Evolutionary conservation across 148 eudicot genomes (phyloP).

Genomic region (Amaranthus cruentus): DNA sequence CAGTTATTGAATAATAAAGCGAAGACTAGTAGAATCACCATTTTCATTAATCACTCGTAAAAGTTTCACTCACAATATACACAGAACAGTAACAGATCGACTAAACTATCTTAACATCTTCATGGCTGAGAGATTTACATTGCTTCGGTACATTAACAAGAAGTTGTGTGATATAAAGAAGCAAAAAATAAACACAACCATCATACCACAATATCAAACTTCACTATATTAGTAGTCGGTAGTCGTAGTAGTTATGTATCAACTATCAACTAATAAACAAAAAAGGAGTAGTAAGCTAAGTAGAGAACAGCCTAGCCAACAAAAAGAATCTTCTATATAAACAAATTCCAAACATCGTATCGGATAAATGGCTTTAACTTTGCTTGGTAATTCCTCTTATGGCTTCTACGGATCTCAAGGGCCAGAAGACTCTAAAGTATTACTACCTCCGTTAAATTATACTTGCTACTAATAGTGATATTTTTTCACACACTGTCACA

Average conservation of each 20-base stretch:
- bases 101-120: constrained; percentile 3
- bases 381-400: neutral
- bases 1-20: neutral
- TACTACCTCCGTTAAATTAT: no score
- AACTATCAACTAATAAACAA: constrained; percentile 7
- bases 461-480: no score
- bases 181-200: neutral
- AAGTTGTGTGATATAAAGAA: constrained; percentile 2
- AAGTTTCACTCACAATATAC: constrained; percentile 13
- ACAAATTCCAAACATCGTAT: constrained; percentile 11
- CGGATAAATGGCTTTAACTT: neutral
- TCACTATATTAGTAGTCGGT: neutral
- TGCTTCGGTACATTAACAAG: neutral
- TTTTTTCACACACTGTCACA: no score
- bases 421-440: neutral
- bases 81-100: neutral
- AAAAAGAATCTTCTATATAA: constrained; percentile 17
- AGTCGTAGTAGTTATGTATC: constrained; percentile 9
- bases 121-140: constrained; percentile 6
- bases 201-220: constrained; percentile 8
- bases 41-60: constrained; percentile 4
- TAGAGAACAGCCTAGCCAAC: constrained; percentile 10
- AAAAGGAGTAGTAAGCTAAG: neutral
- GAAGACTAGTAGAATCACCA: neutral
- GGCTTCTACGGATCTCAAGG: neutral